These are phyloP conservation scores for Elongisporangium senticosum DNA, from an alignment of 352 stramenopile species.

Conservation along the genomic window DNA sequence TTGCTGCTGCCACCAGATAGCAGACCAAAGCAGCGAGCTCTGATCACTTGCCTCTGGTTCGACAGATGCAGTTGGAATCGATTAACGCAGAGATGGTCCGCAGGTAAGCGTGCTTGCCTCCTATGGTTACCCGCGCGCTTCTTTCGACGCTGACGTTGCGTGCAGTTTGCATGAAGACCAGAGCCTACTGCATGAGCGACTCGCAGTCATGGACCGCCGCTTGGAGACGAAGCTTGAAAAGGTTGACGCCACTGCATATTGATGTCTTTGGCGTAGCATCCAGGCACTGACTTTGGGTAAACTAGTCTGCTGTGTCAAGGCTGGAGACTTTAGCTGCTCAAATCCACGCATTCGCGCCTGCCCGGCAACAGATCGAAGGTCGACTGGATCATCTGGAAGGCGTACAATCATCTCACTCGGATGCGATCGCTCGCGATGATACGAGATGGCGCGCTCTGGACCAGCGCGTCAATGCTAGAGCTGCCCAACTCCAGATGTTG, in stretches of 20 bases:
- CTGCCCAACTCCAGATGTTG: background rate
- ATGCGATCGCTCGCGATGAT: background rate
- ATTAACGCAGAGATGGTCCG: background rate
- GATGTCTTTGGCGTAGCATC: background rate
- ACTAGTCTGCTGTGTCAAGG: constrained; percentile 35
- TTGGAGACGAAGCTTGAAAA: constrained; percentile 64
- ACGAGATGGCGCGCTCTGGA: background rate
- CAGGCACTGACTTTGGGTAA: background rate
- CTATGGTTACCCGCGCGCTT: background rate
- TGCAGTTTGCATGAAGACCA: constrained; percentile 46
- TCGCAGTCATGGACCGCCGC: constrained; percentile 35
- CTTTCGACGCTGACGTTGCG: background rate
- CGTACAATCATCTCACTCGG: background rate
- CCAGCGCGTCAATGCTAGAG: background rate
- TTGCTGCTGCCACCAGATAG: background rate
- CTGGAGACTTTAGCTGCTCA: constrained; percentile 44
- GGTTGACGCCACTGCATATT: constrained; percentile 12
- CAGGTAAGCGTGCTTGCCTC: background rate
- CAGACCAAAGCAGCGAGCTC: background rate
- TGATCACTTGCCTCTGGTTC: background rate
- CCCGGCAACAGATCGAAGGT: background rate
- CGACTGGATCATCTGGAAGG: background rate
- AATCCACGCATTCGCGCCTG: constrained; percentile 49
- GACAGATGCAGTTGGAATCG: background rate
- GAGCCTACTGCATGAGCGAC: constrained; percentile 29